Percentiles rank a stretch among this genome's conserved stretches.
Evolutionary conservation across 768 basidiomycete species (phyloP).

Genomic region (Rhodotorula graminis): DNA sequence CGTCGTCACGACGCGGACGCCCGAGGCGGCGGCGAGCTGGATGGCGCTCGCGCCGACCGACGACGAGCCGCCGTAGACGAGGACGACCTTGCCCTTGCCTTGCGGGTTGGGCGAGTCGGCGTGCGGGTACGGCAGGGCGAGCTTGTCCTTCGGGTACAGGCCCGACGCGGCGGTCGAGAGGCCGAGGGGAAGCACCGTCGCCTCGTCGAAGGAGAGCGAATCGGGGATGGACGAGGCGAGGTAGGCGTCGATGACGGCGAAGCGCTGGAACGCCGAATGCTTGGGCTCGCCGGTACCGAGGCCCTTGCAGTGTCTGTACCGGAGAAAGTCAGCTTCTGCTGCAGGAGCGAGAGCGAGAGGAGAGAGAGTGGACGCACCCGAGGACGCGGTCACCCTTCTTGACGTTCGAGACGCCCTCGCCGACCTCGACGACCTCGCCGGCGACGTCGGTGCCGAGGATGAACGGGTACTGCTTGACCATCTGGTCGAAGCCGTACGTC

Average conservation of each 20-base stretch:
- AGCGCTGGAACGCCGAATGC: slow-evolving; percentile 49
- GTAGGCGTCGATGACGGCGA: slow-evolving; percentile 51
- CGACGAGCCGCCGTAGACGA: slow-evolving; percentile 37
- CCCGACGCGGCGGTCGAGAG: slow-evolving; percentile 56
- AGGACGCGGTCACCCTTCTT: slow-evolving; percentile 55
- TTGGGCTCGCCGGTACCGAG: slow-evolving; percentile 5
- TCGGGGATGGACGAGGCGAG: slow-evolving; percentile 51
- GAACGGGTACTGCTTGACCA: slow-evolving; percentile 44
- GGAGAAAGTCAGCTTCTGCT: no score
- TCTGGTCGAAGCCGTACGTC: slow-evolving; percentile 45
- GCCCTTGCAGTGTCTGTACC: slow-evolving; percentile 12
- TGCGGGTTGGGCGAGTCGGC: slow-evolving; percentile 5
- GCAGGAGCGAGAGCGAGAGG: no score
- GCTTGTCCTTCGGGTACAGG: slow-evolving; percentile 48
- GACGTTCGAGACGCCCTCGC: slow-evolving; percentile 55
- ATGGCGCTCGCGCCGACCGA: slow-evolving; percentile 38
- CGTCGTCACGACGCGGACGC: slow-evolving; percentile 40
- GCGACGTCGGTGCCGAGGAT: slow-evolving; percentile 46
- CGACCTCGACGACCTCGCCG: slow-evolving; percentile 56
- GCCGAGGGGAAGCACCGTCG: slow-evolving; percentile 54
- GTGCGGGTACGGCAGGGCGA: slow-evolving; percentile 22
- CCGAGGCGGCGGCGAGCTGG: slow-evolving; percentile 38
- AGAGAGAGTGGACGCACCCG: slow-evolving; percentile 5
- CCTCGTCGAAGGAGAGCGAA: slow-evolving; percentile 54
- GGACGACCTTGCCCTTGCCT: slow-evolving; percentile 17